Evolutionary conservation across 2,329 filamentous ascomycete genomes (phyloP), one percentile per base, ranked within the genome.

Genomic region (Aspergillus pseudoglaucus): DNA sequence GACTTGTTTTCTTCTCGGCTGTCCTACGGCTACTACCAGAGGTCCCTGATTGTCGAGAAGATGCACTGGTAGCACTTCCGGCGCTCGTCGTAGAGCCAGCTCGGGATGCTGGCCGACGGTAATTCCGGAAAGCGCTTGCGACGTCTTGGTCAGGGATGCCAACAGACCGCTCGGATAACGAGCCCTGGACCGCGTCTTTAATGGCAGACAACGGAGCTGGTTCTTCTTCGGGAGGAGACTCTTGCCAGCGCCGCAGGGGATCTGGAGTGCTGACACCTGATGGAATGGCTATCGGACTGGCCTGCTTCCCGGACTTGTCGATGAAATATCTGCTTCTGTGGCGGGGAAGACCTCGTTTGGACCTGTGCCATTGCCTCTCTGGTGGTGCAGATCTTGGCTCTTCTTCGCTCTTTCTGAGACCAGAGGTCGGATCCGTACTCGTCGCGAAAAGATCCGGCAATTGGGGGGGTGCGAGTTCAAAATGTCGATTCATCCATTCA

Each of bases 171-270:
- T 17, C 23, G 14, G 20, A 25, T 22, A n/a, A 22, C 20, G 23
- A 27, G 4, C 17, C 17, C n/a, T 43, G n/a, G 4, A 32, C 18
- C 8, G 41, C 23, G 17, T 43, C 25, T 22, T n/a, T 25, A 10
- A 43, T 43, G 4, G 41, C 41, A 15, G 41, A 17, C 12, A 43
- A 8, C 4, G 41, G n/a, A 8, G 41, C 41, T 7, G 41, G 22
- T 27, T 43, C 41, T 9, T 43, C 41, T 17, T 43, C 41, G 8
- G 41, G 41, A 12, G 41, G 41, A 20, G 41, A 43, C 17, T 43
- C 41, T 17, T 30, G 22, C 41, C 41, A 43, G 3, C 41, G 22
- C 10, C 25, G 10, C 12, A 43, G 9, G 17, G 41, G 41, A 30
- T 43, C 25, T 3, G 22, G 10, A 15, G 41, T n/a, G 12, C 38